Percentiles rank a stretch among this genome's conserved stretches.
phyloP scores from a whole-genome alignment of 495 filamentous ascomycete genomes.

The Penicillium taxi region DNA sequence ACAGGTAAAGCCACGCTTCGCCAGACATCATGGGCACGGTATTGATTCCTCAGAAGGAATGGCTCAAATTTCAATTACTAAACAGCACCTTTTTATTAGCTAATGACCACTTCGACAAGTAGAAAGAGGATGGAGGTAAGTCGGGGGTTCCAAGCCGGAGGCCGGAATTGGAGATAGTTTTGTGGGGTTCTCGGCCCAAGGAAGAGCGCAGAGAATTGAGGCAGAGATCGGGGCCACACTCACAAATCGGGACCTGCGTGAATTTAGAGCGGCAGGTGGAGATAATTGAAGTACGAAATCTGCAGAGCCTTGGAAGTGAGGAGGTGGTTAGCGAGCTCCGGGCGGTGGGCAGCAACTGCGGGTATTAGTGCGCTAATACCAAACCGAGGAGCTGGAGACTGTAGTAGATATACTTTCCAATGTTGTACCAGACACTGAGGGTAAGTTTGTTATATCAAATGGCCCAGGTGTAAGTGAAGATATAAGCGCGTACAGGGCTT shows the following conservation, averaged over 20 bases:
- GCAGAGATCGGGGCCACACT: constrained; percentile 5
- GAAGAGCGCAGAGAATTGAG: constrained; percentile 12
- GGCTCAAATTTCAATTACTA: constrained; percentile 11
- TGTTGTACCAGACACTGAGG: too few relatives aligned
- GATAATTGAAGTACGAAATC: too few relatives aligned
- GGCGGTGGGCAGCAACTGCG: constrained; percentile 16
- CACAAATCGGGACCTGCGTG: constrained; percentile 13
- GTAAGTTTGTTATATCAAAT: too few relatives aligned
- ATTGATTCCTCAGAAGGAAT: constrained; percentile 6
- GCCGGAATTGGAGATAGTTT: constrained; percentile 23
- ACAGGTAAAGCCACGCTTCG: constrained; percentile 98
- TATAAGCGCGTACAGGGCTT: too few relatives aligned
- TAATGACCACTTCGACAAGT: not conserved
- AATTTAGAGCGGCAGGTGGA: constrained; percentile 4
- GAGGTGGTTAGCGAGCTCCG: constrained; percentile 17
- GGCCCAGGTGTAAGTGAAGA: too few relatives aligned
- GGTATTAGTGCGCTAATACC: constrained; percentile 11
- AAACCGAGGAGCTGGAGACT: constrained; percentile 6
- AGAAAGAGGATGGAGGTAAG: not conserved
- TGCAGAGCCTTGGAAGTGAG: constrained; percentile 3
- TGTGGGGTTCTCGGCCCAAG: constrained; percentile 17
- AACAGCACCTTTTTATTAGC: not conserved
- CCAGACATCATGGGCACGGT: constrained; percentile 73
- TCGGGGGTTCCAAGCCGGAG: constrained; percentile 2
- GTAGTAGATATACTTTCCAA: too few relatives aligned